phyloP scores from a whole-genome alignment of 2,329 filamentous ascomycete species.

The Phyllachora maydis region DNA sequence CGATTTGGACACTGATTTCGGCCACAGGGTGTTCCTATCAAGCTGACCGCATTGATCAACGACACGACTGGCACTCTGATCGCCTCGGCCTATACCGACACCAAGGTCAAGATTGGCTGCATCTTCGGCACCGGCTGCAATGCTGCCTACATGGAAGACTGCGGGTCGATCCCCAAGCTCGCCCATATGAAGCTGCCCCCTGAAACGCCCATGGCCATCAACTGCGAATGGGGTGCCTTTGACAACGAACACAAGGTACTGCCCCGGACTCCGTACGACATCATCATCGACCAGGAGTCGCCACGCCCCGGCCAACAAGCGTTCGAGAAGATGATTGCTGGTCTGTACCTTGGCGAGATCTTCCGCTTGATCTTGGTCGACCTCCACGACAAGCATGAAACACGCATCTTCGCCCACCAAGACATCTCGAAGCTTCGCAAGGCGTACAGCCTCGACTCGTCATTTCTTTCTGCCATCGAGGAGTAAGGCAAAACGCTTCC shows the following conservation, averaged over 20 bases:
- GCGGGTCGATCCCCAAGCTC: slow-evolving; percentile 80
- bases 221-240: slow-evolving; percentile 95
- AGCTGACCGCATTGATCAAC: slow-evolving; percentile 83
- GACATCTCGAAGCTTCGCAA: slow-evolving; percentile 65
- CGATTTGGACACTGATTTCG: too few species aligned
- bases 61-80: slow-evolving; percentile 96
- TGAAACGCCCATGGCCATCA: slow-evolving; percentile 78
- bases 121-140: slow-evolving; percentile 99
- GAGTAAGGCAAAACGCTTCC: slow-evolving; percentile 34
- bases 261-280: slow-evolving; percentile 68
- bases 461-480: slow-evolving; percentile 83
- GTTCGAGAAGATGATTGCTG: slow-evolving; percentile 96
- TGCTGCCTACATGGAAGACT: slow-evolving; percentile 92
- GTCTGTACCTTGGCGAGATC: slow-evolving; percentile 84
- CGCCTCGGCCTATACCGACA: slow-evolving; percentile 90
- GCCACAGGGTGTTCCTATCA: slow-evolving; percentile 64
- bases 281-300: slow-evolving; percentile 75
- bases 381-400: slow-evolving; percentile 56
- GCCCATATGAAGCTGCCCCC: slow-evolving; percentile 75
- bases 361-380: slow-evolving; percentile 78
- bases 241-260: slow-evolving; percentile 85
- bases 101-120: slow-evolving; percentile 81
- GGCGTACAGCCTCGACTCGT: slow-evolving; percentile 77
- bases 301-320: slow-evolving; percentile 85
- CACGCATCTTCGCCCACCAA: slow-evolving; percentile 65